Base-by-base conservation (phyloP, 2,329 filamentous ascomycete species). In the Uncinocarpus reesii region DNA sequence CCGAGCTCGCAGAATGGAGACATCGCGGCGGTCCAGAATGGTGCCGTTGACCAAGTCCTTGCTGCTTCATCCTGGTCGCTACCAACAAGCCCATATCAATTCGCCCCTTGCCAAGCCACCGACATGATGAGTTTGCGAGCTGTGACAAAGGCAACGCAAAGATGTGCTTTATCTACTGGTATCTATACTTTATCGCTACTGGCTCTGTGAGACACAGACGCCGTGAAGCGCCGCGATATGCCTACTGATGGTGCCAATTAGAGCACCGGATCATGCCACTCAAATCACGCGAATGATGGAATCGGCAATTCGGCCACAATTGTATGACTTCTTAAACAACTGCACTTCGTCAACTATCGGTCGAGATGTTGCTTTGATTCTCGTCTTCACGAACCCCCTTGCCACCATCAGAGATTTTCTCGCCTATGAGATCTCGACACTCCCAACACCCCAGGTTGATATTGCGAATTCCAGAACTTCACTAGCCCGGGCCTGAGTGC, bases 81-180 rank as follows among this genome's bases (percentile, higher is more conserved):
- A 7, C 2, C 7, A 15, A 24, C n/a, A n/a, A n/a, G n/a, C n/a
- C 21, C 37, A 21, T 28, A 15, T 42, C 21, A n/a, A 29, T 42
- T 42, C 15, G 40, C 40, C 40, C 8, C 40, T n/a, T 42, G 40
- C 40, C 40, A 42, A 42, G 40, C 40, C 40, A 42, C 40, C 6
- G 31, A 31, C 40, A 29, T 43, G 4, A 13, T 31, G 28, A n/a
- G n/a, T n/a, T n/a, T n/a, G n/a, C n/a, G n/a, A n/a, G n/a, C n/a
- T n/a, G 32, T 35, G 32, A 35, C 32, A n/a, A n/a, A n/a, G n/a
- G n/a, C n/a, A n/a, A 10, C 11, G 15, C 15, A 32, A 32, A 32
- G 29, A 13, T 32, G 29, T 32, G 3, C 29, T n/a, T 32, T 32
- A 32, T 32, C 29, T 32, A 10, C 29, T n/a, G n/a, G n/a, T n/a